Percentiles rank a stretch among this genome's conserved stretches.
phyloP scores from a whole-genome alignment of 129 eudicot genomes.

The Pulicaria dysenterica region DNA sequence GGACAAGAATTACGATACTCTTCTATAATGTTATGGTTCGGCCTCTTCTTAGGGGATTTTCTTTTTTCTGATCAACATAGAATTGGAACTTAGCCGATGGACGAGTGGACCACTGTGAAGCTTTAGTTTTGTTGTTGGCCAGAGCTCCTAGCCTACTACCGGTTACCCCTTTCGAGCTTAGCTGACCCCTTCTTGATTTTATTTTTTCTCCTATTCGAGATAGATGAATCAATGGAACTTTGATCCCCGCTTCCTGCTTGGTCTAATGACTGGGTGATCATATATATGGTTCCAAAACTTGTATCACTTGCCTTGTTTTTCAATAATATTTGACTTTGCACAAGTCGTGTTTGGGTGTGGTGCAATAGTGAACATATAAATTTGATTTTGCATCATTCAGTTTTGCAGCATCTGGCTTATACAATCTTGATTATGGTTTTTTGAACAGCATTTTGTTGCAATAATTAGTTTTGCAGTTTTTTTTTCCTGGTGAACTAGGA shows the following conservation, averaged over 20 bases:
- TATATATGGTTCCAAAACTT: neutral
- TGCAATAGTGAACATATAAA: neutral
- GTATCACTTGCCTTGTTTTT: neutral
- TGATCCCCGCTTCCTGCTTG: no score
- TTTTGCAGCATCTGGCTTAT: neutral
- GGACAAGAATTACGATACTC: slow-evolving; percentile 22
- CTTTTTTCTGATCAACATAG: no score
- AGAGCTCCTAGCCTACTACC: no score
- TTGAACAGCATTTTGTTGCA: neutral
- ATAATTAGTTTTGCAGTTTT: neutral
- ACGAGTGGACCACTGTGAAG: no score
- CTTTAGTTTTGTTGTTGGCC: no score
- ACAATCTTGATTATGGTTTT: neutral
- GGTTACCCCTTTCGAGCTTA: no score
- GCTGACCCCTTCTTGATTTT: no score
- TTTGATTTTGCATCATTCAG: neutral
- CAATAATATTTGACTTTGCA: neutral
- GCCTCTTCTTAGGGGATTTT: neutral
- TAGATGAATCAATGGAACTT: no score
- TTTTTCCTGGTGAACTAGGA: neutral
- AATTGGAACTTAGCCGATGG: no score
- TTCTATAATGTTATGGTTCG: slow-evolving; percentile 1
- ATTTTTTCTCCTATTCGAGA: no score
- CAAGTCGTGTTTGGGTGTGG: neutral
- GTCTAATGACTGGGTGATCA: no score